These are phyloP conservation scores for Metahyphopichia silvanorum DNA, from an alignment of 805 yeast species.

Conservation along the genomic window DNA sequence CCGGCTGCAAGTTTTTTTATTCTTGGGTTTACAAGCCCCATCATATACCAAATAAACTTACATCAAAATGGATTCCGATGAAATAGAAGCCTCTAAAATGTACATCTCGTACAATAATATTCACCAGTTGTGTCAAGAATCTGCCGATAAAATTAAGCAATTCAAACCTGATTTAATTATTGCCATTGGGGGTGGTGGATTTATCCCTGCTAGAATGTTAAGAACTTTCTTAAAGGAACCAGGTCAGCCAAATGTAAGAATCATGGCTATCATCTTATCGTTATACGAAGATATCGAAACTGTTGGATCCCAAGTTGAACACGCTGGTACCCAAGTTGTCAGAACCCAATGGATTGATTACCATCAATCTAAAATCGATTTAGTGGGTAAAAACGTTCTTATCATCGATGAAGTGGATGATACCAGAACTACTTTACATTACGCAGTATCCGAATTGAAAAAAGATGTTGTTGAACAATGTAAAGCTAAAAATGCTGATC, in stretches of 20 bases:
- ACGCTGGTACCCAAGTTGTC: slow-evolving; percentile 59
- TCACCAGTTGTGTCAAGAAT: slow-evolving; percentile 67
- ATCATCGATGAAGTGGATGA: slow-evolving; percentile 86
- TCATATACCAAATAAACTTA: too few relatives aligned
- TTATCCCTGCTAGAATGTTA: slow-evolving; percentile 94
- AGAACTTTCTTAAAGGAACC: slow-evolving; percentile 88
- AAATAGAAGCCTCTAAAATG: slow-evolving; percentile 42
- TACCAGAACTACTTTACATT: slow-evolving; percentile 79
- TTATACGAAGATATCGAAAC: slow-evolving; percentile 80
- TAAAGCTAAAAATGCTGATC: slow-evolving; percentile 45
- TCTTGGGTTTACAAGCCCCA: too few relatives aligned
- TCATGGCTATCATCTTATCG: slow-evolving; percentile 92
- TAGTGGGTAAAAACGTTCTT: slow-evolving; percentile 67
- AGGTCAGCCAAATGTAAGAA: slow-evolving; percentile 84
- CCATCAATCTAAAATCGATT: slow-evolving; percentile 54
- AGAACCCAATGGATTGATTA: slow-evolving; percentile 86
- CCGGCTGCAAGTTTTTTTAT: too few relatives aligned
- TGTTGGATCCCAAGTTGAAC: slow-evolving; percentile 52
- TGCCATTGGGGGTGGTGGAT: slow-evolving; percentile 98
- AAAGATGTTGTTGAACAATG: slow-evolving; percentile 68
- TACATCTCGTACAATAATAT: slow-evolving; percentile 80
- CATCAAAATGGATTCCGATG: slow-evolving; percentile 13
- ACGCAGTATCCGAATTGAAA: slow-evolving; percentile 70
- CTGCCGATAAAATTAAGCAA: slow-evolving; percentile 58
- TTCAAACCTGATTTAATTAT: slow-evolving; percentile 88